phyloP scores from a whole-genome alignment of 2,329 filamentous ascomycete species.

The Pezicula rhizophila region DNA sequence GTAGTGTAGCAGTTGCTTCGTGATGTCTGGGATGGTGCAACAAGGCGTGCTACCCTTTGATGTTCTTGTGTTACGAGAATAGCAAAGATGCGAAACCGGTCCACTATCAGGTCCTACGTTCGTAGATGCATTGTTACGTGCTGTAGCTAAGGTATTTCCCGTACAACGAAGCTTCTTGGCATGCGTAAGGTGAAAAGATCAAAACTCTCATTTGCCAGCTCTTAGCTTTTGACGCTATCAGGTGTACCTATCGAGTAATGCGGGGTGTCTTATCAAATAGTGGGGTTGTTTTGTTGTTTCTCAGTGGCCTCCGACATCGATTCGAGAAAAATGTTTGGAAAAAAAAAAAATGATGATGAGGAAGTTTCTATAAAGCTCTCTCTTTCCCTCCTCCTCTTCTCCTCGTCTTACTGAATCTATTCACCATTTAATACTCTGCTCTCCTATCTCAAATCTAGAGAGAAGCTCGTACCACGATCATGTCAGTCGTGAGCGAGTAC shows the following conservation, averaged over 20 bases:
- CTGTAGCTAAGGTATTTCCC: not conserved
- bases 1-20: not conserved
- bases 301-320: not conserved
- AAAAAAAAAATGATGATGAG: no score
- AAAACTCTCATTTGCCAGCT: not conserved
- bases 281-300: not conserved
- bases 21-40: not conserved
- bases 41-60: not conserved
- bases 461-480: conserved; percentile 9
- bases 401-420: no score
- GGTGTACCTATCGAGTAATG: conserved; percentile 1
- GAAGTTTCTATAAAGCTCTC: not conserved
- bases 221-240: not conserved
- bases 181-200: not conserved
- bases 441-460: no score
- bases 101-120: no score
- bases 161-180: no score
- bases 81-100: no score
- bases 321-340: not conserved
- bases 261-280: not conserved
- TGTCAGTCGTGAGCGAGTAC: conserved; percentile 41
- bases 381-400: not conserved
- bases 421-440: no score
- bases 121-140: no score
- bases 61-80: no score